Evolutionary conservation across 148 eudicot genomes (phyloP).

Genomic region (Rhododendron mucronatum): DNA sequence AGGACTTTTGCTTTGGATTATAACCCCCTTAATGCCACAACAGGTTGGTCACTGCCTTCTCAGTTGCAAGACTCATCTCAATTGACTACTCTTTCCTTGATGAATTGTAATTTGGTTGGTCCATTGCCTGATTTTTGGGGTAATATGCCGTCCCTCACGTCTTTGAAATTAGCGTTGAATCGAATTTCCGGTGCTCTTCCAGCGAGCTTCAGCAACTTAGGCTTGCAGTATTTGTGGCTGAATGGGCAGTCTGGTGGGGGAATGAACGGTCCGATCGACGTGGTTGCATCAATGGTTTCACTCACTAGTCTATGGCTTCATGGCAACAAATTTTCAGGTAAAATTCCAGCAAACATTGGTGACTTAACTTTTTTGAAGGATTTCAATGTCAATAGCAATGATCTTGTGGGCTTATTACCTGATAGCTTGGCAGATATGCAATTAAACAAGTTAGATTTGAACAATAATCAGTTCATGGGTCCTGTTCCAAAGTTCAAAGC

Average conservation of each 20-base stretch:
- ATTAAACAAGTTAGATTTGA: constrained; percentile 58
- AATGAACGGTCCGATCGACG: constrained; percentile 73
- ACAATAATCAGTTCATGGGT: constrained; percentile 91
- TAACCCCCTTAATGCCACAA: constrained; percentile 61
- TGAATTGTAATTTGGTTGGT: constrained; percentile 69
- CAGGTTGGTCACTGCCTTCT: constrained; percentile 76
- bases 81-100: constrained; percentile 50
- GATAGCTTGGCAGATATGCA: constrained; percentile 57
- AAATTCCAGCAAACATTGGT: constrained; percentile 59
- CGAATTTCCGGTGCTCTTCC: constrained; percentile 68
- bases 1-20: constrained; percentile 69
- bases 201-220: constrained; percentile 45
- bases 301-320: constrained; percentile 90
- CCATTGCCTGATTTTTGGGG: constrained; percentile 81
- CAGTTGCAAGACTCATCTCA: constrained; percentile 60
- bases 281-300: constrained; percentile 63
- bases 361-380: constrained; percentile 53
- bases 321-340: constrained; percentile 81
- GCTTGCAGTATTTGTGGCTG: constrained; percentile 63
- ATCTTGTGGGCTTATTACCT: constrained; percentile 82
- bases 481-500: constrained; percentile 70
- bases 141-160: constrained; percentile 47
- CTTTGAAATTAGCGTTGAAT: constrained; percentile 53
- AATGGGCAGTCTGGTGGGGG: constrained; percentile 70
- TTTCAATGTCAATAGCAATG: constrained; percentile 68